Conservation (phyloP, 2,329 filamentous ascomycete genomes). For the Raffaelea ambrosiae region DNA sequence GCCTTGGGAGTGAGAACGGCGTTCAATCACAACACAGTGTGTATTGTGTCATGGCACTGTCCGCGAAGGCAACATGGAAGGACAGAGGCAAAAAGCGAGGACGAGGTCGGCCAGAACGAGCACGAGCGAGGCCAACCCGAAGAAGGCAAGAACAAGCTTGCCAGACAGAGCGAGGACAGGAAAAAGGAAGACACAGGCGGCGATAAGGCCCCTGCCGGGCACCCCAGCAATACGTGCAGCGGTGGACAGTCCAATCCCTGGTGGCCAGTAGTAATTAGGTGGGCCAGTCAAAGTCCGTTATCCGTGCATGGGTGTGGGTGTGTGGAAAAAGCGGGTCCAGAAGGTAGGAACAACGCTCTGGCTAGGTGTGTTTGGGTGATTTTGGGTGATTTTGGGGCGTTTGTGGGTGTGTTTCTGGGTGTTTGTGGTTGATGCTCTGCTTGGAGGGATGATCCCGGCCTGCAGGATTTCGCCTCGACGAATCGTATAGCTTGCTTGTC, state of each 20-base stretch:
- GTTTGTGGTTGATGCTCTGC: not conserved
- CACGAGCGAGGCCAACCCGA: not conserved
- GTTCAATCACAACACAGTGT: no score
- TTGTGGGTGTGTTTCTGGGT: not conserved
- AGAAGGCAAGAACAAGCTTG: not conserved
- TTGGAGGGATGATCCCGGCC: not conserved
- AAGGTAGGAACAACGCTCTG: not conserved
- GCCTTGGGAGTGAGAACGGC: no score
- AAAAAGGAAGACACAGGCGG: not conserved
- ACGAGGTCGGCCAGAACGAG: no score
- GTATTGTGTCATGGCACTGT: no score
- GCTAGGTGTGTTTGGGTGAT: no score
- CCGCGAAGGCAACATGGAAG: no score
- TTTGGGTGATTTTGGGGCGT: no score
- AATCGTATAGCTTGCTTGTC: slow-evolving; percentile 5
- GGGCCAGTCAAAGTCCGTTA: not conserved
- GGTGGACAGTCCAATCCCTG: slow-evolving; percentile 3
- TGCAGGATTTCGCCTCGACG: slow-evolving; percentile 1
- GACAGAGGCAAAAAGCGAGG: no score
- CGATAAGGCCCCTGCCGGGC: not conserved
- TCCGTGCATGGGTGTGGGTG: not conserved
- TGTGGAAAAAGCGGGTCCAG: no score
- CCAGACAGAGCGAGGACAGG: not conserved
- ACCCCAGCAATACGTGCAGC: no score
- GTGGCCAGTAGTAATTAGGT: slow-evolving; percentile 3